Percentiles rank a stretch among this genome's conserved stretches.
These are phyloP conservation scores for Podospora appendiculata DNA, from an alignment of 495 filamentous ascomycete genomes.

Conservation along the genomic window DNA sequence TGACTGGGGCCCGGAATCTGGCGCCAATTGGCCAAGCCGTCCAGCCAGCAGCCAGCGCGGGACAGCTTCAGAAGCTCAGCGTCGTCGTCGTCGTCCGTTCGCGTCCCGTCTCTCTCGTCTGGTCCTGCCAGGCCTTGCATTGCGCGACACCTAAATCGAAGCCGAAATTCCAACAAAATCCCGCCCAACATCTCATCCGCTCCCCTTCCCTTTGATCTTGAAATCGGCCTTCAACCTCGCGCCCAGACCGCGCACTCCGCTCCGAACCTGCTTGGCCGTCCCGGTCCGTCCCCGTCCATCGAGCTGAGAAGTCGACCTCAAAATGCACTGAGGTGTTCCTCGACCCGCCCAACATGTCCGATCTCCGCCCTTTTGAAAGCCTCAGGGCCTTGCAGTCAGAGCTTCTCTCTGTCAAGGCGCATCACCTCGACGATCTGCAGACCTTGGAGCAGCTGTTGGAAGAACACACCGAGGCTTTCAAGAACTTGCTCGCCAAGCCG, in stretches of 20 bases:
- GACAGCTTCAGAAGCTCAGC: constrained; percentile 14
- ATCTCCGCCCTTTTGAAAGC: constrained; percentile 53
- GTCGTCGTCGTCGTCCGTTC: neutral
- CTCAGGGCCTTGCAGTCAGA: constrained; percentile 74
- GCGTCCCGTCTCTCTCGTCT: neutral
- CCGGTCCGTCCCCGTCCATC: no score
- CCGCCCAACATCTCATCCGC: neutral
- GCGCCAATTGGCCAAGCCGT: constrained; percentile 12
- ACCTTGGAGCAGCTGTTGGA: constrained; percentile 61
- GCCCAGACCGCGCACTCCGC: neutral
- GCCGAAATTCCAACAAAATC: neutral
- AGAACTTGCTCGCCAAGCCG: constrained; percentile 68
- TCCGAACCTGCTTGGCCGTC: no score
- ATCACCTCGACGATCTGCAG: constrained; percentile 53
- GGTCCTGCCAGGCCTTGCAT: neutral
- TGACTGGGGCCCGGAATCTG: constrained; percentile 12
- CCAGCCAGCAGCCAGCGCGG: constrained; percentile 10
- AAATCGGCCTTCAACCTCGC: neutral
- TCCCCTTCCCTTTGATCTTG: neutral
- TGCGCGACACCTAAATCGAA: neutral
- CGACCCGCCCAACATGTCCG: constrained; percentile 49
- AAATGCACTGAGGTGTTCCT: constrained; percentile 16
- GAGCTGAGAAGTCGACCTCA: neutral
- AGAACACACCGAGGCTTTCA: constrained; percentile 61
- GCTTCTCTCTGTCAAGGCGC: constrained; percentile 58